A percentile compares a stretch with the other conserved stretches of the same genome.
Evolutionary conservation across 768 basidiomycete species (phyloP).

Genomic region (Rhizopogon sp.): DNA sequence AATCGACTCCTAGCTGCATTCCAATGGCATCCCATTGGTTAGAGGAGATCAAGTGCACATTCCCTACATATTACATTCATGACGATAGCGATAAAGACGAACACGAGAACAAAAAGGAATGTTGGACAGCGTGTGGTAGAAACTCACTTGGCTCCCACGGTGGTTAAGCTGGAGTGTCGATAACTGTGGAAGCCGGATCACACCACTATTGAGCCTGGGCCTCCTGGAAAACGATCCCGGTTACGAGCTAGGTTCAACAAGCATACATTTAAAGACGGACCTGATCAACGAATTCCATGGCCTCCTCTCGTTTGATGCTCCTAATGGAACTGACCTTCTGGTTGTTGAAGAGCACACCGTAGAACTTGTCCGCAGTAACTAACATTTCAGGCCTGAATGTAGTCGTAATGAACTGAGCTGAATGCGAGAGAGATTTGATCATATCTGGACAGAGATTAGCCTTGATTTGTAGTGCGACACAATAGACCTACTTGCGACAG

Average conservation of each 20-base stretch:
- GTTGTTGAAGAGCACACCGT: constrained; percentile 94
- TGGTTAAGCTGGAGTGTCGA: neutral
- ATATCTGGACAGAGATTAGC: constrained; percentile 37
- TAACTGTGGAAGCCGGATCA: neutral
- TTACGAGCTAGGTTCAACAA: neutral
- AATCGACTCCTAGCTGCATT: no score
- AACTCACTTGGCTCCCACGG: neutral
- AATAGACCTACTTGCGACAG: constrained; percentile 77
- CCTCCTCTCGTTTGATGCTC: constrained; percentile 84
- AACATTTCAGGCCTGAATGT: constrained; percentile 99
- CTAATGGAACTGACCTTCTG: constrained; percentile 92
- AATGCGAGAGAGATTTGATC: constrained; percentile 86
- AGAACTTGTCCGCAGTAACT: constrained; percentile 93
- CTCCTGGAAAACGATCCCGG: constrained; percentile 27
- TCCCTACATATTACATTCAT: neutral
- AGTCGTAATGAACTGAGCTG: constrained; percentile 96
- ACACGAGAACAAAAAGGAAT: neutral
- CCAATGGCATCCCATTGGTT: neutral
- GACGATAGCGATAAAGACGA: neutral
- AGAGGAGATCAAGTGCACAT: neutral
- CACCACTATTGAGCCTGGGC: constrained; percentile 40
- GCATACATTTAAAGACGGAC: constrained; percentile 28
- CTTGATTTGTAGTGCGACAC: constrained; percentile 14
- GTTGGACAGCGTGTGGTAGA: neutral
- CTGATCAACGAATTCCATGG: constrained; percentile 93